A percentile compares a stretch with the other conserved stretches of the same genome.
phyloP scores from a whole-genome alignment of 2,329 filamentous ascomycete genomes.

The Aspergillus fumigatiaffinis region DNA sequence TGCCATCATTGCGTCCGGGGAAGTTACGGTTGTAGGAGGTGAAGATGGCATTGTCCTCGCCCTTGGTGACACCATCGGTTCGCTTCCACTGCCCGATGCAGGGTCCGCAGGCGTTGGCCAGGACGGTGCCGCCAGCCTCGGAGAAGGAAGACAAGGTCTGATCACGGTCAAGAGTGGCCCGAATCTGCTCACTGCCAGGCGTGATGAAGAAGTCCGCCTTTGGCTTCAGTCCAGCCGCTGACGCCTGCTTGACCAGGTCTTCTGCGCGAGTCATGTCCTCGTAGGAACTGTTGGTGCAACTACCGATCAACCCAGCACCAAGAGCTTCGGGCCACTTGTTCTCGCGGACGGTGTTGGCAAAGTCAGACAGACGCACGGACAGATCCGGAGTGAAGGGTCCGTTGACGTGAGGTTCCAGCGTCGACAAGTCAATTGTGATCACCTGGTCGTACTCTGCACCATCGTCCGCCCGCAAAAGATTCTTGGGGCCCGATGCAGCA shows the following conservation, averaged over 20 bases:
- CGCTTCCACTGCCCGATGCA: constrained; percentile 96
- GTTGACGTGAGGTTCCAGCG: constrained; percentile 93
- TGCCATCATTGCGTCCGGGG: constrained; percentile 93
- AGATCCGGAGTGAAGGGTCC: constrained; percentile 95
- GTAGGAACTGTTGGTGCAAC: constrained; percentile 98
- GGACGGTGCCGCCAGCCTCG: constrained; percentile 77
- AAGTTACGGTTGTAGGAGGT: constrained; percentile 99
- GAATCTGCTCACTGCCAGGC: constrained; percentile 93
- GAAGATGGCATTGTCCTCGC: constrained; percentile 87
- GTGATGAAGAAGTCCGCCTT: constrained; percentile 93
- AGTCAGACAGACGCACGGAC: constrained; percentile 85
- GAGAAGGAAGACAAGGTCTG: constrained; percentile 82
- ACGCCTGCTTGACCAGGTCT: constrained; percentile 85
- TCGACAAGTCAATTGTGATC: constrained; percentile 84
- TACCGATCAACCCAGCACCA: constrained; percentile 90
- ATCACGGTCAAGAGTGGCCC: constrained; percentile 87
- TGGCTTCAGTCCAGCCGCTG: constrained; percentile 82
- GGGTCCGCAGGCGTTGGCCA: constrained; percentile 92
- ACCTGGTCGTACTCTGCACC: constrained; percentile 85
- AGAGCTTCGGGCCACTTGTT: constrained; percentile 90
- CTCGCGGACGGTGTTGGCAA: constrained; percentile 76
- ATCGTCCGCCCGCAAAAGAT: constrained; percentile 71
- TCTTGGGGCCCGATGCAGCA: constrained; percentile 55
- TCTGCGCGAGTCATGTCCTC: constrained; percentile 97
- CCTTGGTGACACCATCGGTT: constrained; percentile 78